Percentiles rank a stretch among this genome's conserved stretches.
These are phyloP conservation scores for Gracilaria domingensis DNA, from an alignment of 23 red algal genomes.

Conservation along the genomic window DNA sequence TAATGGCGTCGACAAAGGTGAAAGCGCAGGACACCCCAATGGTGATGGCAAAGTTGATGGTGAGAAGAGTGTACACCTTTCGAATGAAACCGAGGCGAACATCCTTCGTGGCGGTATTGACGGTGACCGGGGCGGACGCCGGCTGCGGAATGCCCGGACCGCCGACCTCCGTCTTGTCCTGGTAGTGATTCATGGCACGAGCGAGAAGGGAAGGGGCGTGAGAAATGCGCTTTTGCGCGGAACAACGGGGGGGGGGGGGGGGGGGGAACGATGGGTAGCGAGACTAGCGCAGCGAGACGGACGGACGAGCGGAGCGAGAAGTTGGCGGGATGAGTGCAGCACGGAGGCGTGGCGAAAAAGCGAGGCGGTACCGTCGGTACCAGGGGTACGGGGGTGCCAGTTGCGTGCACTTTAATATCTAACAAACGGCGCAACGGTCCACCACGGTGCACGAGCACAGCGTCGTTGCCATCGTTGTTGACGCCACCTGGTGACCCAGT, in stretches of 20 bases:
- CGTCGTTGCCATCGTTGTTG: background rate
- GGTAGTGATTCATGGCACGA: conserved; percentile 1
- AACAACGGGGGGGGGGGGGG: background rate
- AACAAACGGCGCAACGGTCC: no score
- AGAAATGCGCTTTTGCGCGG: background rate
- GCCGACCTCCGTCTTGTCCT: conserved; percentile 24
- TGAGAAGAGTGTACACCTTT: conserved; percentile 92
- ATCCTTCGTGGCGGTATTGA: conserved; percentile 38
- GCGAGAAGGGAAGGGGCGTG: background rate
- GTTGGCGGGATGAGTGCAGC: background rate
- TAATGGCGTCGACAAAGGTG: conserved; percentile 72
- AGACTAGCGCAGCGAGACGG: background rate
- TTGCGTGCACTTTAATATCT: no score
- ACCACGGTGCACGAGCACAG: background rate
- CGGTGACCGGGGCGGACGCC: conserved; percentile 38
- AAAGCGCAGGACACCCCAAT: conserved; percentile 74
- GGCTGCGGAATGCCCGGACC: conserved; percentile 20
- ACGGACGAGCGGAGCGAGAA: background rate
- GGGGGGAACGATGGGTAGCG: background rate
- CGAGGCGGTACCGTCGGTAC: no score
- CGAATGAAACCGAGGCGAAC: conserved; percentile 93
- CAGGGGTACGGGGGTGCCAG: background rate
- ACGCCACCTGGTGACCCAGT: background rate
- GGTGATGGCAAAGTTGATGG: conserved; percentile 89
- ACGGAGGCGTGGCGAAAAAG: background rate